Percentiles rank a stretch among this genome's conserved stretches.
Conservation (phyloP, 306 rosid species). For the Dalbergia oliveri region DNA sequence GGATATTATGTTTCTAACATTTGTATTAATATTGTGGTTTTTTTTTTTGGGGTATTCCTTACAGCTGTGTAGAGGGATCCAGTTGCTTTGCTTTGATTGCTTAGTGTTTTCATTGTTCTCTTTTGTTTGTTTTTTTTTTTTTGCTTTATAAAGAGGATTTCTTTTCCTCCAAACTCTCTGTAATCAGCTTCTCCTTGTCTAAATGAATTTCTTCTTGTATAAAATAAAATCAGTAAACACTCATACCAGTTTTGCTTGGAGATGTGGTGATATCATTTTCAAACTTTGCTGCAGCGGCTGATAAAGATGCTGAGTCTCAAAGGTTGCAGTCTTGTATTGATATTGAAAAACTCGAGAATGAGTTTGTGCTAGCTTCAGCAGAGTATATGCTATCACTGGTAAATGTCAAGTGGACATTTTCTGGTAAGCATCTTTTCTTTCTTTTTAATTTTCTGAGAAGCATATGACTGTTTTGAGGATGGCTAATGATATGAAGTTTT, state of each 20-base stretch:
- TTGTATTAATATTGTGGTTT: conserved; percentile 11
- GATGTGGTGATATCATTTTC: conserved; percentile 34
- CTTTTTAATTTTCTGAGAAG: conserved; percentile 12
- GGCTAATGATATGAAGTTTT: conserved; percentile 30
- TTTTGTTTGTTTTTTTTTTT: background rate
- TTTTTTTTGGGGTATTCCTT: conserved; percentile 12
- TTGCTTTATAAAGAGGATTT: background rate
- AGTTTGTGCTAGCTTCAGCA: conserved; percentile 84
- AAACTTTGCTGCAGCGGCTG: conserved; percentile 52
- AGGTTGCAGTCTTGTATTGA: conserved; percentile 61
- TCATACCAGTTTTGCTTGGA: conserved; percentile 40
- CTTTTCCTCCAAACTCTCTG: background rate
- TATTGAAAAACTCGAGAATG: conserved; percentile 81
- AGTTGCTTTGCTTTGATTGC: conserved; percentile 1
- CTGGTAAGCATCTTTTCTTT: conserved; percentile 61
- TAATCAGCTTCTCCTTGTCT: background rate
- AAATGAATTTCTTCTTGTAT: conserved; percentile 35
- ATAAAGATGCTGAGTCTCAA: conserved; percentile 61
- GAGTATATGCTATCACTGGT: conserved; percentile 80
- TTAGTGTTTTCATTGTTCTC: conserved; percentile 9
- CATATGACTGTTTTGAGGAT: conserved; percentile 12
- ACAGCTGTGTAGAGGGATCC: background rate
- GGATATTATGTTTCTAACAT: conserved; percentile 35
- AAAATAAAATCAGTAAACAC: background rate
- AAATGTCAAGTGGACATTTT: conserved; percentile 73